Evolutionary conservation across 805 yeast species (phyloP).

Genomic region (Debaryomyces hansenii): DNA sequence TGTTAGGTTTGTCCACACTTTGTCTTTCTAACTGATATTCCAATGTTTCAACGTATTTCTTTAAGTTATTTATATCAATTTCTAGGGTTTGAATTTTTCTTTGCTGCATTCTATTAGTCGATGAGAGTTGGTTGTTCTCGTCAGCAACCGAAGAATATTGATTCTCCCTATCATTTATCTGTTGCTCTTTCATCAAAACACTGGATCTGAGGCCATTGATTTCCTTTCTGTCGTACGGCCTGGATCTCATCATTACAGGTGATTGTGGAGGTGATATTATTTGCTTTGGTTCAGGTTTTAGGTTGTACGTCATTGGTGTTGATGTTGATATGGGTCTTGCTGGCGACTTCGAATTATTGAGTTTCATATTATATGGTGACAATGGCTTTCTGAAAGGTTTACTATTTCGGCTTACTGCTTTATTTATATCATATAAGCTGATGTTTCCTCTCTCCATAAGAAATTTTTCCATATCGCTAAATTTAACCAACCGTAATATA

Average conservation of each 20-base stretch:
- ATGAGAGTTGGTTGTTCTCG: conserved; percentile 9
- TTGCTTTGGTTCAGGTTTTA: neutral
- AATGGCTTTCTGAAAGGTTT: neutral
- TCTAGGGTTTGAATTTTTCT: conserved; percentile 16
- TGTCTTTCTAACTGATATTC: conserved; percentile 12
- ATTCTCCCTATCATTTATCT: conserved; percentile 13
- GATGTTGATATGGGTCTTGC: neutral
- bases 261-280: conserved; percentile 10
- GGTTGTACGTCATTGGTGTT: conserved; percentile 1
- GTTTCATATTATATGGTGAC: conserved; percentile 1
- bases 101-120: conserved; percentile 5
- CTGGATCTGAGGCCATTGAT: neutral
- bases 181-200: conserved; percentile 9
- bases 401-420: neutral
- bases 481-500: conserved; percentile 21
- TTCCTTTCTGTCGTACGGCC: neutral
- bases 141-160: conserved; percentile 8
- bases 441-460: conserved; percentile 22
- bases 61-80: conserved; percentile 14
- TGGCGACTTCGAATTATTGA: conserved; percentile 1
- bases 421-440: conserved; percentile 3
- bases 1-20: neutral
- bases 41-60: conserved; percentile 13
- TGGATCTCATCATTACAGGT: conserved; percentile 1
- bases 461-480: conserved; percentile 17